Conservation (phyloP, 768 basidiomycete species). For the Pleurotus djamor region DNA sequence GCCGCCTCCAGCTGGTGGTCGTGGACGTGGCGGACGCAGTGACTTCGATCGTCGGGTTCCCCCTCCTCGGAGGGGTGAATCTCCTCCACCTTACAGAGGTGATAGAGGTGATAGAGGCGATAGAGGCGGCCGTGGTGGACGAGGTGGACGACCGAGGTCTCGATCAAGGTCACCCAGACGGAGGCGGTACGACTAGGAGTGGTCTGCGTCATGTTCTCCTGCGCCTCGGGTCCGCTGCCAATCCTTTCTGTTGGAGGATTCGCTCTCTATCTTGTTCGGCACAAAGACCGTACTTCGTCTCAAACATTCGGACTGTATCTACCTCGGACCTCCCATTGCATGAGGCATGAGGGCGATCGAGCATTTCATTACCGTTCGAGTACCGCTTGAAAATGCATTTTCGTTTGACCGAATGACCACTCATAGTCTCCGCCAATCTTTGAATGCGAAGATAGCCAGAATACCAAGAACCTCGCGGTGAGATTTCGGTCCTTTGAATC, state of each 20-base stretch:
- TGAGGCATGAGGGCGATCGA: too few relatives aligned
- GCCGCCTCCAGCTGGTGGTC: constrained; percentile 36
- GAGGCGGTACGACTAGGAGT: constrained; percentile 26
- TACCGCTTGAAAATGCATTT: too few relatives aligned
- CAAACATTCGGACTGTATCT: too few relatives aligned
- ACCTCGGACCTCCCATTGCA: too few relatives aligned
- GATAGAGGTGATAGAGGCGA: constrained; percentile 24
- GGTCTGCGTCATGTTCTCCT: constrained; percentile 15
- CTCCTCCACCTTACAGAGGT: constrained; percentile 37
- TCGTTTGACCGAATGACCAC: too few relatives aligned
- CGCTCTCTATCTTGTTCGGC: too few relatives aligned
- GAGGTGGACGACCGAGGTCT: constrained; percentile 32
- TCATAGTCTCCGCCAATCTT: too few relatives aligned
- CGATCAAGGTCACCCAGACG: constrained; percentile 35
- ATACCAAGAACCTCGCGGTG: too few relatives aligned
- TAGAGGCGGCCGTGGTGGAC: constrained; percentile 33
- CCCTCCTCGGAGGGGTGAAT: constrained; percentile 42
- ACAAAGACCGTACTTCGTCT: too few relatives aligned
- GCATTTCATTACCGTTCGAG: too few relatives aligned
- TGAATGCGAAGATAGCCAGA: too few relatives aligned
- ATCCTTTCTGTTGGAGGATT: not conserved
- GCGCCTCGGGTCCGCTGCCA: not conserved
- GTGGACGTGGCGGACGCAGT: constrained; percentile 27
- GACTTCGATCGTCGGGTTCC: constrained; percentile 46
- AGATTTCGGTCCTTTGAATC: too few relatives aligned